Conservation (phyloP, 2,329 filamentous ascomycete genomes). For the Xylariales sp. region DNA sequence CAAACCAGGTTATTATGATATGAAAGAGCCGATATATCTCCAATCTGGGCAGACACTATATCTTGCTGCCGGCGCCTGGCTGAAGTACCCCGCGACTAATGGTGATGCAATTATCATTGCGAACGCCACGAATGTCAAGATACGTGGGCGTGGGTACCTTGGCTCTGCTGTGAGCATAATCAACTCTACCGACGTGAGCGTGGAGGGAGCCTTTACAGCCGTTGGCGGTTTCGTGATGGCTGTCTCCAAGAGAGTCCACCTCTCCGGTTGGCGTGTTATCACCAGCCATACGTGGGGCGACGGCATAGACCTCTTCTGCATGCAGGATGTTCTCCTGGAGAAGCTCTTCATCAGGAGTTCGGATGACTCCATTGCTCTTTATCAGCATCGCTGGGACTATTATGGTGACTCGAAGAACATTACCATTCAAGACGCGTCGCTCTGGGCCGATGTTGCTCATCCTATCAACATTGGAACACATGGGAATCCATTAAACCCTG, state of each 20-base stretch:
- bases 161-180: conserved; percentile 11
- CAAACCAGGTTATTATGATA: conserved; percentile 17
- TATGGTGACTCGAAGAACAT: conserved; percentile 28
- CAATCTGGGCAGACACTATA: conserved; percentile 15
- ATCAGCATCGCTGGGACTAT: conserved; percentile 25
- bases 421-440: conserved; percentile 22
- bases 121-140: conserved; percentile 10
- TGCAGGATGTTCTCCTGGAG: conserved; percentile 20
- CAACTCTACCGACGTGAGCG: conserved; percentile 12
- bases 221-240: conserved; percentile 14
- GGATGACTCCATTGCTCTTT: conserved; percentile 30
- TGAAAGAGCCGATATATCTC: conserved; percentile 10
- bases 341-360: conserved; percentile 30
- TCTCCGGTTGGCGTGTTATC: conserved; percentile 15
- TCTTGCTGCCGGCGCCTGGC: conserved; percentile 12
- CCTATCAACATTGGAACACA: conserved; percentile 31
- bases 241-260: conserved; percentile 12
- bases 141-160: conserved; percentile 20
- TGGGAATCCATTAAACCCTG: conserved; percentile 26
- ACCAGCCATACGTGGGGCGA: conserved; percentile 17
- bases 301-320: conserved; percentile 21
- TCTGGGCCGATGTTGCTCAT: conserved; percentile 28
- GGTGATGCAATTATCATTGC: conserved; percentile 13
- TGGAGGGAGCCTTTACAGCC: conserved; percentile 16
- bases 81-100: conserved; percentile 2